Evolutionary conservation across 345 rosid genomes (phyloP).

Genomic region (Heritiera fomes): DNA sequence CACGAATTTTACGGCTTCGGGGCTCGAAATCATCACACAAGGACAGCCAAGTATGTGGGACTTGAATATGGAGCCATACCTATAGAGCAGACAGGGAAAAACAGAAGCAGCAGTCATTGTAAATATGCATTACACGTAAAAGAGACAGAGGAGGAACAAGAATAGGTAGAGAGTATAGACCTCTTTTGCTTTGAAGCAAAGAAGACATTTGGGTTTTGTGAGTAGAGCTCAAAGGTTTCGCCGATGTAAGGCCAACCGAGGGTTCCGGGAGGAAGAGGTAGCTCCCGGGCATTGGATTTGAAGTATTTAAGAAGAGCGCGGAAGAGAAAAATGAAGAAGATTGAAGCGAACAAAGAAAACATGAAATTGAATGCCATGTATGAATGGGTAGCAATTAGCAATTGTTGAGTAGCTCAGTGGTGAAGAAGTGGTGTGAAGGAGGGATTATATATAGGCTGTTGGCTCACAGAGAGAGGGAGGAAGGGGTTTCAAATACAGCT

Average conservation of each 20-base stretch:
- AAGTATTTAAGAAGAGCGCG: conserved; percentile 32
- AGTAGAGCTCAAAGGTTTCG: conserved; percentile 83
- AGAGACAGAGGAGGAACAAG: not conserved
- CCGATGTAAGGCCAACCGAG: conserved; percentile 88
- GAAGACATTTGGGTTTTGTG: conserved; percentile 86
- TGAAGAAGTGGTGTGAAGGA: conserved; percentile 18
- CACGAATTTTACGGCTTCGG: conserved; percentile 79
- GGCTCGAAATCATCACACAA: conserved; percentile 85
- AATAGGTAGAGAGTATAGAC: conserved; percentile 31
- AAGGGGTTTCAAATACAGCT: conserved; percentile 40
- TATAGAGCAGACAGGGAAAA: conserved; percentile 5
- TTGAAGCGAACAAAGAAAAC: conserved; percentile 20
- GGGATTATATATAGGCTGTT: conserved; percentile 34
- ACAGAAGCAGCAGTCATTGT: not conserved
- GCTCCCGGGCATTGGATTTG: conserved; percentile 21
- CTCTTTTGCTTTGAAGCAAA: conserved; percentile 64
- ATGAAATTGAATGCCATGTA: conserved; percentile 39
- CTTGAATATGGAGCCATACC: conserved; percentile 82
- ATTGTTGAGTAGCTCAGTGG: not conserved
- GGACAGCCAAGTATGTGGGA: conserved; percentile 82
- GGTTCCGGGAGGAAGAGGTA: conserved; percentile 89
- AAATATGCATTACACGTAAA: not conserved
- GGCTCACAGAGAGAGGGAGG: not conserved
- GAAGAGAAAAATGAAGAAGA: conserved; percentile 39
- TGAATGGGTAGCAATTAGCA: no score